Conservation (phyloP, 139 green algal species). For the Chlamydomonas urium region DNA sequence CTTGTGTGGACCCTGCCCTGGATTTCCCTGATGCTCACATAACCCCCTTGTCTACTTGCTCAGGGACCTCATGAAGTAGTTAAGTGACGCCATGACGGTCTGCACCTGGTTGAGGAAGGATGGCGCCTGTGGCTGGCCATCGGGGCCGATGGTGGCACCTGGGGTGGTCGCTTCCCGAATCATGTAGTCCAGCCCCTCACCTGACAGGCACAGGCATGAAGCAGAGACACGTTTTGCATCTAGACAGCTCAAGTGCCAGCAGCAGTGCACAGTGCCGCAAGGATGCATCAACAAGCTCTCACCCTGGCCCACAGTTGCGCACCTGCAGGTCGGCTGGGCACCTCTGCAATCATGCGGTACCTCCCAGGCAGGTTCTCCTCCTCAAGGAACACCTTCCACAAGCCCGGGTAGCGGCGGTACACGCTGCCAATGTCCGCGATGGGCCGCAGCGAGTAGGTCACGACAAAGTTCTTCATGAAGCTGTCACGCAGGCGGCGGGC, state of each 20-base stretch:
- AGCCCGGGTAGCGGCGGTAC: constrained; percentile 72
- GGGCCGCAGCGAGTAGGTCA: constrained; percentile 85
- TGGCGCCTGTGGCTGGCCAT: constrained; percentile 3
- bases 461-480: constrained; percentile 77
- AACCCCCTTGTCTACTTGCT: not conserved
- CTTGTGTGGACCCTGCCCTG: no score
- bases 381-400: constrained; percentile 22
- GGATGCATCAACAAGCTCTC: not conserved
- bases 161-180: constrained; percentile 1
- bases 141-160: not conserved
- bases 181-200: constrained; percentile 22
- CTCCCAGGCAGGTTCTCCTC: not conserved
- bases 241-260: not conserved
- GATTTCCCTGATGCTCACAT: no score
- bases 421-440: constrained; percentile 63
- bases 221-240: not conserved
- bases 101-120: not conserved
- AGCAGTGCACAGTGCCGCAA: not conserved
- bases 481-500: constrained; percentile 71
- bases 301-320: not conserved
- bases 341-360: constrained; percentile 24
- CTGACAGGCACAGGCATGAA: constrained; percentile 22
- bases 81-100: not conserved
- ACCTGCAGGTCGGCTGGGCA: constrained; percentile 9
- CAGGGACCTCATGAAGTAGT: constrained; percentile 10